Base-by-base conservation (phyloP, 23 red algal species). In the Gracilaria domingensis region DNA sequence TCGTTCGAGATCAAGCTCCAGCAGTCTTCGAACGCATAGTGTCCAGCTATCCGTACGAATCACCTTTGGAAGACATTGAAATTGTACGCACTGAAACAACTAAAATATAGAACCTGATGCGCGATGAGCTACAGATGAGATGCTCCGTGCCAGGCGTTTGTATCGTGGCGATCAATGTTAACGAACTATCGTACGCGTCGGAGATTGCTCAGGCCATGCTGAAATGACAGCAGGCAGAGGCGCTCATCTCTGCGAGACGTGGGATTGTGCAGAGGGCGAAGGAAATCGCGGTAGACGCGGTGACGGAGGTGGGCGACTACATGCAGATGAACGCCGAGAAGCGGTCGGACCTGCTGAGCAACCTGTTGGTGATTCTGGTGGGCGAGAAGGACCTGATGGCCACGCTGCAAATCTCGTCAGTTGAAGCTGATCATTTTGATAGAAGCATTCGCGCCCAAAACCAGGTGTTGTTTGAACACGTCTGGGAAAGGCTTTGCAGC, bases 141-240 rank as follows among this genome's bases (percentile, higher is more conserved):
- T n/a, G n/a, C n/a, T n/a, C 82, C 37, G 90, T 93, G 7, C 61
- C 90, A 11, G 90, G 90, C 14, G 59, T 93, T 39, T n/a, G 67
- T 9, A 85, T 93, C 38, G 64, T 65, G 14, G 47, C 45, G 45
- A 85, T 93, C 80, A 42, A 72, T n/a, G 33, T 93, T 38, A 93
- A 93, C 59, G 90, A 93, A 59, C 69, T 93, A 7, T 66, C 49
- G 2, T 93, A 93, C 20, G 90, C 90, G 5, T 80, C 90, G 35
- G 90, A 93, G 49, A 93, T 93, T 75, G 90, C 90, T n/a, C n/a
- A n/a, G n/a, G n/a, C n/a, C n/a, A n/a, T n/a, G n/a, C n/a, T n/a
- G n/a, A n/a, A n/a, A n/a, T 0, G 90, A 20, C 91, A 88, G 77
- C 91, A 94, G 75, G 91, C 91, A 16, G 82, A 94, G 39, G 91